phyloP scores from a whole-genome alignment of 495 filamentous ascomycete genomes.

The Jackrogersella minutella region DNA sequence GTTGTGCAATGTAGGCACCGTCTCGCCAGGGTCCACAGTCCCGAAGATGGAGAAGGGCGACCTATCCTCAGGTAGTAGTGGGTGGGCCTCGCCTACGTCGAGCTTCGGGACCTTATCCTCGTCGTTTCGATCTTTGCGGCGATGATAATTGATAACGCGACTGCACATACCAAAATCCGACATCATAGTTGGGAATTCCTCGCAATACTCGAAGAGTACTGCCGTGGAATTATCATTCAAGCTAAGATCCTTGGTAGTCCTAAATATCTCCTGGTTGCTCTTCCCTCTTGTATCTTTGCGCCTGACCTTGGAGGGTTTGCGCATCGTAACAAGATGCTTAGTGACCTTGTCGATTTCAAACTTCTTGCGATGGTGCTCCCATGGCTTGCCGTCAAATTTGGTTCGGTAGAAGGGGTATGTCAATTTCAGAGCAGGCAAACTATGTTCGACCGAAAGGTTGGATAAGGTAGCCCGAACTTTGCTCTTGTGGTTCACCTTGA shows the following conservation, averaged over 20 bases:
- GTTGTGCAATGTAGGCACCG: slow-evolving; percentile 89
- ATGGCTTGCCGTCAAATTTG: slow-evolving; percentile 79
- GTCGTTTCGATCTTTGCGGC: slow-evolving; percentile 83
- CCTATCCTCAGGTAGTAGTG: slow-evolving; percentile 90
- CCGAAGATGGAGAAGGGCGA: slow-evolving; percentile 96
- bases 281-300: slow-evolving; percentile 81
- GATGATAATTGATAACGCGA: slow-evolving; percentile 94
- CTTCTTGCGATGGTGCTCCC: slow-evolving; percentile 88
- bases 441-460: slow-evolving; percentile 86
- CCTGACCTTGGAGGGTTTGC: slow-evolving; percentile 72
- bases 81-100: slow-evolving; percentile 80
- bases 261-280: slow-evolving; percentile 76
- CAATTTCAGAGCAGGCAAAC: slow-evolving; percentile 85
- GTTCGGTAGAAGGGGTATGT: slow-evolving; percentile 95
- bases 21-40: slow-evolving; percentile 87
- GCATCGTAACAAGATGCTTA: slow-evolving; percentile 62
- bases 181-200: slow-evolving; percentile 88
- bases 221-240: slow-evolving; percentile 87
- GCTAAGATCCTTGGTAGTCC: slow-evolving; percentile 76
- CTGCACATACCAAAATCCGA: slow-evolving; percentile 98
- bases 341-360: slow-evolving; percentile 64
- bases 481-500: slow-evolving; percentile 96
- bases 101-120: slow-evolving; percentile 58
- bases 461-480: slow-evolving; percentile 92
- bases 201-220: slow-evolving; percentile 91